These are phyloP conservation scores for Apiospora kogelbergensis DNA, from an alignment of 2,329 filamentous ascomycete species.

Conservation along the genomic window DNA sequence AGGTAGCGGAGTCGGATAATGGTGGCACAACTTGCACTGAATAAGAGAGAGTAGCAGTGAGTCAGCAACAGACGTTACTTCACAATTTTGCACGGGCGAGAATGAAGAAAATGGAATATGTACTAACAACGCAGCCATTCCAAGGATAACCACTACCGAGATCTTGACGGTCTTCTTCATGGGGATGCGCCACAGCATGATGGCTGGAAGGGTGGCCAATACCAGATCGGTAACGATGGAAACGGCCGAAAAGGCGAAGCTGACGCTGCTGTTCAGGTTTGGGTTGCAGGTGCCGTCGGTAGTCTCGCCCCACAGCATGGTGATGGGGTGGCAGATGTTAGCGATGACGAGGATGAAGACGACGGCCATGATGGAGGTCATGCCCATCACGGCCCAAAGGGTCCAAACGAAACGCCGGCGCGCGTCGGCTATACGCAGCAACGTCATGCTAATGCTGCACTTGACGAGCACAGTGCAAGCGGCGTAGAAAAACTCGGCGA, in stretches of 20 bases:
- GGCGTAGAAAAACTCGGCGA: conserved; percentile 39
- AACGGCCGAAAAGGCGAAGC: conserved; percentile 35
- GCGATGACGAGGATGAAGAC: conserved; percentile 29
- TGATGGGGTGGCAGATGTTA: conserved; percentile 33
- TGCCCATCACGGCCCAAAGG: conserved; percentile 26
- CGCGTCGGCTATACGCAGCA: conserved; percentile 31
- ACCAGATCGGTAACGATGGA: conserved; percentile 36
- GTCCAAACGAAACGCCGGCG: conserved; percentile 27
- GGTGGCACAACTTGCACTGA: conserved; percentile 35
- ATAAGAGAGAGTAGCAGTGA: conserved; percentile 7
- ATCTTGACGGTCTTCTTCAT: conserved; percentile 43
- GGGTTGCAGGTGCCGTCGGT: conserved; percentile 25
- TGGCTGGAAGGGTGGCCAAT: conserved; percentile 37
- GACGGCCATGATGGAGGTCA: conserved; percentile 21
- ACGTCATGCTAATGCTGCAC: conserved; percentile 29
- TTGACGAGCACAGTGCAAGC: conserved; percentile 29
- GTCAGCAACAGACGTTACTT: not conserved
- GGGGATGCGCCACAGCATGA: conserved; percentile 40
- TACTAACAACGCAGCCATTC: conserved; percentile 41
- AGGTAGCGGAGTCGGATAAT: conserved; percentile 44
- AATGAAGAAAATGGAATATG: not conserved
- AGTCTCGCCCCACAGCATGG: conserved; percentile 30
- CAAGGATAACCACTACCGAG: conserved; percentile 44
- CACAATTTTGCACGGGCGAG: not conserved
- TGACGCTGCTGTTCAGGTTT: conserved; percentile 29